Percentiles rank a stretch among this genome's conserved stretches.
Conservation (phyloP, 371 early-diverging fungal species). For the Dinochytrium kinnereticum region DNA sequence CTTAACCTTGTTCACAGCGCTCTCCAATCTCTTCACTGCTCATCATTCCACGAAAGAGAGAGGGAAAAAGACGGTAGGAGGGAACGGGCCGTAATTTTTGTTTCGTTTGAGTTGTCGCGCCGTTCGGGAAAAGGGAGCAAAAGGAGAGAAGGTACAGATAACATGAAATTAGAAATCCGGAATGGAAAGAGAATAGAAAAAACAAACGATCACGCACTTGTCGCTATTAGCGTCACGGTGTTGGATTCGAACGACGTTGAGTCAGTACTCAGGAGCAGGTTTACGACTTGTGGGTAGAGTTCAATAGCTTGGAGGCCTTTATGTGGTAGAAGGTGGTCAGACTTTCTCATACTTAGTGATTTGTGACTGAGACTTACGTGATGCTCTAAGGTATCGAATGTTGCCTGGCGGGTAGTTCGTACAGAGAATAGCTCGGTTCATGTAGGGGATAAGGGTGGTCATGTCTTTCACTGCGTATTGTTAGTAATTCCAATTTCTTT, state of each 20-base stretch:
- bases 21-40: not conserved
- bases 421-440: constrained; percentile 5
- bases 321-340: not conserved
- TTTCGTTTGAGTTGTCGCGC: not conserved
- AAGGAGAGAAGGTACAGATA: too few species aligned
- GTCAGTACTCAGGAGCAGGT: constrained; percentile 10
- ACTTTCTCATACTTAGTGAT: not conserved
- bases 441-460: not conserved
- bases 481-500: too few species aligned
- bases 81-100: too few species aligned
- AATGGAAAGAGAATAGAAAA: too few species aligned
- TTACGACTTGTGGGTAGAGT: not conserved
- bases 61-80: too few species aligned
- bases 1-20: not conserved
- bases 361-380: not conserved
- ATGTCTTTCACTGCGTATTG: constrained; percentile 16
- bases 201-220: too few species aligned
- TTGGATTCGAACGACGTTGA: too few species aligned
- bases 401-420: not conserved
- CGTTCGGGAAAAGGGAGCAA: too few species aligned
- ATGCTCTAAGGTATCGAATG: not conserved
- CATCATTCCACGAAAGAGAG: not conserved
- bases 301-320: not conserved
- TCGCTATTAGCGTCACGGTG: too few species aligned
- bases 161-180: too few species aligned